phyloP scores from a whole-genome alignment of 345 rosid genomes.

The Carallia pectinifolia region DNA sequence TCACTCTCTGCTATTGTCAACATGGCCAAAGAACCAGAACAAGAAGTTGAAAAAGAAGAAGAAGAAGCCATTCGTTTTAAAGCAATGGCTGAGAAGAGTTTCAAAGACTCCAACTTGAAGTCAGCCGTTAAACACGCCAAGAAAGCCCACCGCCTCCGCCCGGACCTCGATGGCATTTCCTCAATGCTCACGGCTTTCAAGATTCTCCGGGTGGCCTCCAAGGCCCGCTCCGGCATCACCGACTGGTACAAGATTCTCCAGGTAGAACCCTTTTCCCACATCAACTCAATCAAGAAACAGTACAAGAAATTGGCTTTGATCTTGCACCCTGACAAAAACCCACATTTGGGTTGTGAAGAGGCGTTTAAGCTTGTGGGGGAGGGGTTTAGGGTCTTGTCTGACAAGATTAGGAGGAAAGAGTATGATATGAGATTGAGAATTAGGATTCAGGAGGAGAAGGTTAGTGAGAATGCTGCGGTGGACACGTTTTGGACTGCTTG shows the following conservation, averaged over 20 bases:
- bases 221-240: slow-evolving; percentile 17
- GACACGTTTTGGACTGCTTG: slow-evolving; percentile 66
- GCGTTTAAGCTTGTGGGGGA: slow-evolving; percentile 85
- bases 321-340: slow-evolving; percentile 82
- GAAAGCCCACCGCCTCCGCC: slow-evolving; percentile 56
- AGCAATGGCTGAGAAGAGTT: slow-evolving; percentile 51
- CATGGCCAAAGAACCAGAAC: slow-evolving; percentile 25
- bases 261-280: slow-evolving; percentile 84
- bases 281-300: slow-evolving; percentile 58
- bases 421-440: slow-evolving; percentile 75
- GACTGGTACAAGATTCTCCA: slow-evolving; percentile 81
- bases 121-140: slow-evolving; percentile 61
- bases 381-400: slow-evolving; percentile 67
- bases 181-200: slow-evolving; percentile 65
- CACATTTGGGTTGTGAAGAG: slow-evolving; percentile 63
- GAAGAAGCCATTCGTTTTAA: slow-evolving; percentile 52
- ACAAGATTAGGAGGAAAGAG: slow-evolving; percentile 61
- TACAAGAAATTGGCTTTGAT: slow-evolving; percentile 67
- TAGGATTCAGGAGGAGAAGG: slow-evolving; percentile 61
- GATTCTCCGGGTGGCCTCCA: slow-evolving; percentile 47
- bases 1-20: neutral
- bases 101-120: slow-evolving; percentile 41
- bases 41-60: slow-evolving; percentile 21
- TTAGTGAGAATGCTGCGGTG: slow-evolving; percentile 26
- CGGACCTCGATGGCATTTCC: slow-evolving; percentile 53